phyloP scores from a whole-genome alignment of 495 filamentous ascomycete genomes.

The Aspergillus asperescens region DNA sequence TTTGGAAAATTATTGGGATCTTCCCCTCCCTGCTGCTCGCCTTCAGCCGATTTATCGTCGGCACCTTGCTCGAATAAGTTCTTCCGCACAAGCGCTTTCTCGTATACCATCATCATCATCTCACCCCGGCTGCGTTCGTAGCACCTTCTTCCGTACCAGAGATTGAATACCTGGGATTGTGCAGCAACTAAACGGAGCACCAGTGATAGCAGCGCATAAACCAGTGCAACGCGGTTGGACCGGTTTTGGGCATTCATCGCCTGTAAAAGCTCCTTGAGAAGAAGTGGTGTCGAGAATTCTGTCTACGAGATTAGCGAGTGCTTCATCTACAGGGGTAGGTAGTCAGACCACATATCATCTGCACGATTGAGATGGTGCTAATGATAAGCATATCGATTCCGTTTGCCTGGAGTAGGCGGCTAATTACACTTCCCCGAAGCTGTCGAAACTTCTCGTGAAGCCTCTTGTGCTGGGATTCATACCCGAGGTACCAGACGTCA shows the following conservation, averaged over 20 bases:
- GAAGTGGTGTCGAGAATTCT: constrained; percentile 57
- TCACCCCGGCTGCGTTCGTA: constrained; percentile 79
- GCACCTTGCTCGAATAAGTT: constrained; percentile 50
- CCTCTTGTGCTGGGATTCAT: constrained; percentile 68
- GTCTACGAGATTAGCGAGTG: constrained; percentile 10
- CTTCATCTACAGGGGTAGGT: not conserved
- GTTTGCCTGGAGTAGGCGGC: constrained; percentile 65
- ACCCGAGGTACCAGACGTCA: constrained; percentile 72
- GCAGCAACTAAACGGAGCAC: constrained; percentile 53
- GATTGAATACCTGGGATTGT: constrained; percentile 61
- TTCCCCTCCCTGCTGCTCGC: not conserved
- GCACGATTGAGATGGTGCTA: constrained; percentile 52
- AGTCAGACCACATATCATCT: constrained; percentile 50
- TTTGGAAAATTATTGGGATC: not conserved
- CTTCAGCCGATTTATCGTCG: constrained; percentile 14
- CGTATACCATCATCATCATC: constrained; percentile 83
- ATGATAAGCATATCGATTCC: constrained; percentile 69
- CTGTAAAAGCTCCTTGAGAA: constrained; percentile 65
- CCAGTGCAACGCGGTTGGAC: constrained; percentile 52
- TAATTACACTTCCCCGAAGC: constrained; percentile 64
- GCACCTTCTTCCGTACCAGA: constrained; percentile 69
- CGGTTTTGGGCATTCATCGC: constrained; percentile 54
- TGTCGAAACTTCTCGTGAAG: constrained; percentile 68
- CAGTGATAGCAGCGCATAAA: constrained; percentile 60
- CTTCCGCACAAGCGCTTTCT: constrained; percentile 74